Evolutionary conservation across 1,284 basidiomycete species (phyloP), one percentile per base, ranked within the genome.

Genomic region (Leccinum glutinopallens): DNA sequence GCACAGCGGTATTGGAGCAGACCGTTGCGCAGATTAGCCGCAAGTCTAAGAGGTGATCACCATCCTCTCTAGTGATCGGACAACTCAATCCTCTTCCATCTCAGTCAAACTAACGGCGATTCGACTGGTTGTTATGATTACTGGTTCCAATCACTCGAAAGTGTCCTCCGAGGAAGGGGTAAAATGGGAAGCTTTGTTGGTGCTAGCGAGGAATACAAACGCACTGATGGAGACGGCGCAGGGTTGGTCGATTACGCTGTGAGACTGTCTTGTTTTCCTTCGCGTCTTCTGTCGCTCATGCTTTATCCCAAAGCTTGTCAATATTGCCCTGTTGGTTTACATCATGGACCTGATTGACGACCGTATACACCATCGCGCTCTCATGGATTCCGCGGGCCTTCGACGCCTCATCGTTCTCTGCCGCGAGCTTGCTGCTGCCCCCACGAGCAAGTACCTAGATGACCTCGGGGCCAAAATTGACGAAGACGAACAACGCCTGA

Each of bases 161-260:
- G 81, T 46, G 87, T 88, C 5, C 83, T 98, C 13, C 86, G 88
- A 56, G 95, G 96, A 1, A 81, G 95, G 65, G 97, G 97, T 1
- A 92, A 90, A 76, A 97, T 98, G 94, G 97, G 97, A 2, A 97
- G 92, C 73, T 79, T 93, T 58, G 97, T 99, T 8, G 97, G 97
- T 2, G 93, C 94, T 9, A 96, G 94, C 70, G 93, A 96, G 41
- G 94, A 97, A 67, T 85, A 97, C 65, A 88, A 85, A 73, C 87
- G 86, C 60, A 81, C 83, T 56, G 87, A 84, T 55, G 88, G 87
- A 58, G 81, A 83, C 53, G 88, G 91, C 66, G 84, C 81, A 46
- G 86, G 84, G 53, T 77, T 96, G 65, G 90, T 91, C 68, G 94
- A 96, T 64, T 96, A 94, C 71, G 90, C 91, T 73, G 91, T 96